Evolutionary conservation across 1,284 basidiomycete species (phyloP), one percentile per base, ranked within the genome.

Genomic region (Neonothopanus nambi): DNA sequence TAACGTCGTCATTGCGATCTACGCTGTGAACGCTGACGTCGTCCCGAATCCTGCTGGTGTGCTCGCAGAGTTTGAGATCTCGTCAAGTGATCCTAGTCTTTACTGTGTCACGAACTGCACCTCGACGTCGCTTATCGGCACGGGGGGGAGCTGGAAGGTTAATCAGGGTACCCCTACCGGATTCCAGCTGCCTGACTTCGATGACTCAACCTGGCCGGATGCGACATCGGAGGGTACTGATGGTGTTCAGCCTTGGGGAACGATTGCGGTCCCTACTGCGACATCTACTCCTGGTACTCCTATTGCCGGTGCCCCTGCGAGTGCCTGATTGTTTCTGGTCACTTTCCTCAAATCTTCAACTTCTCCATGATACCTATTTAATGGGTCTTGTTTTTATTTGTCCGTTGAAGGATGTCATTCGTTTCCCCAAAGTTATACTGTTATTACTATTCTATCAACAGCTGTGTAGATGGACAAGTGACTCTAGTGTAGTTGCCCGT

Each of bases 21-120:
- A 55, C 23, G 60, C 52, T 4, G 35, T 28, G 5, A 61, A 61
- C 38, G 24, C 24, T 21, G 28, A 1, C 38, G 36, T 20, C 9
- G 53, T 46, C 3, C 33, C 46, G 5, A 59, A 58, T 41, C 60
- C 60, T 12, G 60, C 60, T 8, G 58, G 60, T 5, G 6, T 61
- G 6, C 30, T 61, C 20, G 58, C 51, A 36, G 43, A 56, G 7
- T 48, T 59, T 18, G 36, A 59, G 41, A 48, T 61, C 37, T 57
- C 42, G 35, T 47, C 37, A 37, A 50, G 30, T 42, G 50, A 47
- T 46, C 7, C 41, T 23, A 21, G 20, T 20, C 40, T 36, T 20
- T 11, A 13, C n/a, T 46, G 35, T 46, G 13, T 35, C 21, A 12
- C 3, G 7, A 45, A 54, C 23, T 61, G 60, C 41, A 53, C 40